phyloP scores from a whole-genome alignment of 495 filamentous ascomycete genomes.

The Neurospora sp. region DNA sequence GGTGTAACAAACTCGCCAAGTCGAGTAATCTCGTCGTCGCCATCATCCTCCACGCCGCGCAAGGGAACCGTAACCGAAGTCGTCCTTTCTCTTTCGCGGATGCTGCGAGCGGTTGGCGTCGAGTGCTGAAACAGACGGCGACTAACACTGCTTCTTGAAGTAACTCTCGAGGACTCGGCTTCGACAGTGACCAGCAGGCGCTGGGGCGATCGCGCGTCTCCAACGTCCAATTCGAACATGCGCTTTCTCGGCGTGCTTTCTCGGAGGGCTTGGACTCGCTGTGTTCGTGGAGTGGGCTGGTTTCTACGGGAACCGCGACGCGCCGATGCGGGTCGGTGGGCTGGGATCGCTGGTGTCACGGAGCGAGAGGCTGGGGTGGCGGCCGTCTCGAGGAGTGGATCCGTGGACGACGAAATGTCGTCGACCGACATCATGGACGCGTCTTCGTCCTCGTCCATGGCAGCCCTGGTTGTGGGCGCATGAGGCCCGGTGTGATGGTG shows the following conservation, averaged over 20 bases:
- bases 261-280: slow-evolving; percentile 18
- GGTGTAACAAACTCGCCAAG: slow-evolving; percentile 23
- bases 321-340: slow-evolving; percentile 12
- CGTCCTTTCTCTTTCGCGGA: slow-evolving; percentile 18
- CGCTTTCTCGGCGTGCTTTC: slow-evolving; percentile 39
- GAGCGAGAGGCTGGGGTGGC: slow-evolving; percentile 15
- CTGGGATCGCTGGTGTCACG: slow-evolving; percentile 6
- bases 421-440: slow-evolving; percentile 21
- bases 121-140: slow-evolving; percentile 32
- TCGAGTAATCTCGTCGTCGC: slow-evolving; percentile 15
- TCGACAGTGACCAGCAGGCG: slow-evolving; percentile 45
- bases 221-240: slow-evolving; percentile 44
- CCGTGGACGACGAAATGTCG: slow-evolving; percentile 36
- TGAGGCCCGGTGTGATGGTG: not conserved
- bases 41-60: slow-evolving; percentile 37
- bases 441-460: slow-evolving; percentile 7
- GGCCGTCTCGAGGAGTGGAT: slow-evolving; percentile 33
- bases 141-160: slow-evolving; percentile 17
- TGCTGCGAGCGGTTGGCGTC: slow-evolving; percentile 14
- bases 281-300: slow-evolving; percentile 7
- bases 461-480: slow-evolving; percentile 2
- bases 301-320: slow-evolving; percentile 17
- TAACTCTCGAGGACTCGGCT: slow-evolving; percentile 25
- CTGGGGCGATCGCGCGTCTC: slow-evolving; percentile 36
- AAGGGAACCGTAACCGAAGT: slow-evolving; percentile 40